Base-by-base conservation (phyloP, 352 stramenopile genomes). In the Pythium dissimile region DNA sequence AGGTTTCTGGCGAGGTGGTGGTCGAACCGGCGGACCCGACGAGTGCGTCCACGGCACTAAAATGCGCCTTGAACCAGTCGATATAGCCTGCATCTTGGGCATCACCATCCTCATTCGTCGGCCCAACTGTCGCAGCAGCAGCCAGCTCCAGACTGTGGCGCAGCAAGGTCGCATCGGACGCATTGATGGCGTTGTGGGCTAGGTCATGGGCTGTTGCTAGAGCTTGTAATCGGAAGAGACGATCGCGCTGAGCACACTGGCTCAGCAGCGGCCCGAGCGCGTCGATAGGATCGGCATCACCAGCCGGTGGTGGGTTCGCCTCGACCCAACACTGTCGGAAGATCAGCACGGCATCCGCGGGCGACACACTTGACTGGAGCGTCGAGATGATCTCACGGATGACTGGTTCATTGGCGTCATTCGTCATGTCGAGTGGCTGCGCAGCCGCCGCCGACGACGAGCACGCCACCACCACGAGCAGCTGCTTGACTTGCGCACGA, bases 201-300 rank as follows among this genome's bases (percentile, higher is more conserved):
- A 79, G 30, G n/a, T 79, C 67, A 21, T 79, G 71, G 13, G 71
- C 71, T 5, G 63, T 44, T 2, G 64, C 59, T 13, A 79, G 58
- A 10, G 65, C 60, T 1, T 65, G 62, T 4, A 34, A 15, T 18
- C 38, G 34, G 43, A 79, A 72, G 2, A 46, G 27, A 0, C 2
- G 7, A 23, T 62, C 60, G 11, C 31, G 48, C 7, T 42, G n/a
- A 12, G 63, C 56, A 32, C 57, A 64, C 12, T 20, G 37, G 3
- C 34, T 24, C 18, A 73, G 38, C n/a, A 74, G 24, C 21, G 54
- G 30, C 1, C 39, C 54, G 3, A 73, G 38, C 7, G 21, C 1
- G 2, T 54, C 57, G 21, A 63, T 52, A 1, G 55, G 21, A 21
- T 50, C 41, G 13, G 10, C 30, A 6, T 18, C 49, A 20, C 27